Percentiles rank a stretch among this genome's conserved stretches.
phyloP scores from a whole-genome alignment of 2,329 filamentous ascomycete genomes.

The Aspergillus proliferans region DNA sequence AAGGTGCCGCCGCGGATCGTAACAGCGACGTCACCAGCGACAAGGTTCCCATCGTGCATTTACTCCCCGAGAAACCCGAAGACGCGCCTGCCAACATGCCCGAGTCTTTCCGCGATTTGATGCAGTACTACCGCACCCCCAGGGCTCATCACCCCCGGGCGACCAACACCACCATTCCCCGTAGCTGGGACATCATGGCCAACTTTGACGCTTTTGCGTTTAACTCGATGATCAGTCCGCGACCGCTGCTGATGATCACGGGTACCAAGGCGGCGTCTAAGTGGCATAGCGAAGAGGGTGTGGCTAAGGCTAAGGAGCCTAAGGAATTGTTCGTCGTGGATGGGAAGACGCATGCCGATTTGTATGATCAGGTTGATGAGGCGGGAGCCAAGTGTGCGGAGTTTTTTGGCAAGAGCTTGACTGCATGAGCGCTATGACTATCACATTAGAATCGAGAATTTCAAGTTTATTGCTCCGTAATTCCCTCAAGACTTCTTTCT shows the following conservation, averaged over 20 bases:
- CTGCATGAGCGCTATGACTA: too few species aligned
- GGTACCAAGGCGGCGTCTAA: constrained; percentile 17
- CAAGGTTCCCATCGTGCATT: neutral
- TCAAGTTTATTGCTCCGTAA: too few species aligned
- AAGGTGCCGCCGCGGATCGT: constrained; percentile 5
- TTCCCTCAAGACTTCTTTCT: too few species aligned
- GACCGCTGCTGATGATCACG: constrained; percentile 22
- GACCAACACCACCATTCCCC: constrained; percentile 6
- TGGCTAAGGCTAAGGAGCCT: constrained; percentile 18
- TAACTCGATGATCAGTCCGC: constrained; percentile 16
- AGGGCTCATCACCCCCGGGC: constrained; percentile 12
- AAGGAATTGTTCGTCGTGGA: constrained; percentile 21
- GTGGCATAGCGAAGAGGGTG: constrained; percentile 16
- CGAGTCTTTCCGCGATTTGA: constrained; percentile 10
- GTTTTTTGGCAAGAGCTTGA: constrained; percentile 10
- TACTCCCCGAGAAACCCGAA: constrained; percentile 5
- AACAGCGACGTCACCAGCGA: constrained; percentile 7
- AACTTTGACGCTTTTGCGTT: constrained; percentile 15
- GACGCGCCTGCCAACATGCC: constrained; percentile 5
- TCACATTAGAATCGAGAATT: too few species aligned
- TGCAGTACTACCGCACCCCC: constrained; percentile 15
- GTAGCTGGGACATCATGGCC: constrained; percentile 15
- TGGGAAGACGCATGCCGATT: constrained; percentile 17
- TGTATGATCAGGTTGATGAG: constrained; percentile 21
- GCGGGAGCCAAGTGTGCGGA: constrained; percentile 10